Evolutionary conservation across 352 stramenopile species (phyloP).

Genomic region (Pythium apleroticum): DNA sequence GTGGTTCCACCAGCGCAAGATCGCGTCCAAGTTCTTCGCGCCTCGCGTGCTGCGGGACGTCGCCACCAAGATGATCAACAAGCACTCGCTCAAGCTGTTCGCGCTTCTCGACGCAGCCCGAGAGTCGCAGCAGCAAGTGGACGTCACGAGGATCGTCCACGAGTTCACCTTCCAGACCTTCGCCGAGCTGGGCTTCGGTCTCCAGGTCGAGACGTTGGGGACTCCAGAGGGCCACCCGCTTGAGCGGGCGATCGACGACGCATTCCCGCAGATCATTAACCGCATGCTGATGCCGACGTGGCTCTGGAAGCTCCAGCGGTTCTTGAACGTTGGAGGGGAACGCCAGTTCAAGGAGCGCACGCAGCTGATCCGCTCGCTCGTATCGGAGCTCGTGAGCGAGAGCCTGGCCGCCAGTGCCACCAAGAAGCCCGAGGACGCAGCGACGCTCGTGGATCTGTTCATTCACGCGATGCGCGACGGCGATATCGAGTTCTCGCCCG

Average conservation of each 20-base stretch:
- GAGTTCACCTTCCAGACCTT: slow-evolving; percentile 5
- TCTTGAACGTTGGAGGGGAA: slow-evolving; percentile 11
- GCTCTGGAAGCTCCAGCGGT: slow-evolving; percentile 23
- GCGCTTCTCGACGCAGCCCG: slow-evolving; percentile 1
- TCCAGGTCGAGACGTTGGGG: slow-evolving; percentile 7
- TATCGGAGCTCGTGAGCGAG: slow-evolving; percentile 18
- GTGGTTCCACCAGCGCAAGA: slow-evolving; percentile 25
- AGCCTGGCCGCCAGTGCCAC: slow-evolving; percentile 3
- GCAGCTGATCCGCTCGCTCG: slow-evolving; percentile 2
- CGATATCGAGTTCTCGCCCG: slow-evolving; percentile 16
- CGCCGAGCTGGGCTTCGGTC: not conserved
- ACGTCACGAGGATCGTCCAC: slow-evolving; percentile 2
- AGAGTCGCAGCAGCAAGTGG: not conserved
- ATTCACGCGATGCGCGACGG: slow-evolving; percentile 22
- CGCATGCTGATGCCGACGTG: slow-evolving; percentile 14
- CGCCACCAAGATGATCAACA: slow-evolving; percentile 18
- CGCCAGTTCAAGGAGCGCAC: slow-evolving; percentile 5
- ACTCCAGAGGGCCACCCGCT: slow-evolving; percentile 9
- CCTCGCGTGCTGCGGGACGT: slow-evolving; percentile 14
- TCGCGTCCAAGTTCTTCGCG: slow-evolving; percentile 22
- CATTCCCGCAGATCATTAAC: slow-evolving; percentile 7
- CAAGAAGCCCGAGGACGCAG: not conserved
- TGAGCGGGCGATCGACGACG: slow-evolving; percentile 5
- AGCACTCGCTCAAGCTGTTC: slow-evolving; percentile 10
- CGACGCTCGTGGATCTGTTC: slow-evolving; percentile 25